Percentiles rank a stretch among this genome's conserved stretches.
Conservation (phyloP, 2,329 filamentous ascomycete species). For the Trichoderma oligosporum region DNA sequence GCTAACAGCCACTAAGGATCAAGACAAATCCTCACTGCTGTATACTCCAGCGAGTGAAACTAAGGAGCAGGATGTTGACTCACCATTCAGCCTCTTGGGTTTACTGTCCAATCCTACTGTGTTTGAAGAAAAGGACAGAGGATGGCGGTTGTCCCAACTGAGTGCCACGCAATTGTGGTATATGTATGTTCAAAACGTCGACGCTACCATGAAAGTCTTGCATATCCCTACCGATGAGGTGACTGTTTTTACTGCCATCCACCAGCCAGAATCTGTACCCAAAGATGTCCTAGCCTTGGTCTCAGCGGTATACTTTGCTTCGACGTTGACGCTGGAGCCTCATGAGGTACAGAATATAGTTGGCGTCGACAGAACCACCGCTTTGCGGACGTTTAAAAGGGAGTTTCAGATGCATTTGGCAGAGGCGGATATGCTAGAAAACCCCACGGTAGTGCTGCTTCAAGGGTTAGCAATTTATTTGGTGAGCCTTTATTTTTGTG, state of each 20-base stretch:
- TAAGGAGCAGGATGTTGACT: slow-evolving; percentile 18
- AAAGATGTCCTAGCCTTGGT: slow-evolving; percentile 36
- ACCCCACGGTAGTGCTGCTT: slow-evolving; percentile 35
- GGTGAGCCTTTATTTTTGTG: slow-evolving; percentile 26
- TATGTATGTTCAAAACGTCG: slow-evolving; percentile 29
- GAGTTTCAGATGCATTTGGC: slow-evolving; percentile 39
- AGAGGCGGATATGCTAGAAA: slow-evolving; percentile 38
- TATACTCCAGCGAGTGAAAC: slow-evolving; percentile 15
- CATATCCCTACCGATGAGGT: slow-evolving; percentile 33
- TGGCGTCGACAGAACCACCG: slow-evolving; percentile 24
- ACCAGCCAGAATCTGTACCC: slow-evolving; percentile 28
- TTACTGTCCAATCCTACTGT: slow-evolving; percentile 30
- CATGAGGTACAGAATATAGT: slow-evolving; percentile 34
- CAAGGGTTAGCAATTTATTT: slow-evolving; percentile 39
- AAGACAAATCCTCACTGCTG: slow-evolving; percentile 18
- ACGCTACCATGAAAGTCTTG: slow-evolving; percentile 29
- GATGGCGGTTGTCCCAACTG: slow-evolving; percentile 27
- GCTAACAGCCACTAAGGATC: slow-evolving; percentile 17
- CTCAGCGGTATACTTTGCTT: slow-evolving; percentile 48
- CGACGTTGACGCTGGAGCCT: slow-evolving; percentile 39
- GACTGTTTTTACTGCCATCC: slow-evolving; percentile 31
- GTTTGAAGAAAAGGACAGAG: slow-evolving; percentile 18
- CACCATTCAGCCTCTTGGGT: slow-evolving; percentile 33
- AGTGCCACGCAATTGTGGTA: slow-evolving; percentile 33
- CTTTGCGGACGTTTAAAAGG: slow-evolving; percentile 30